Conservation (phyloP, 164 flowering plant species). For the Magnolia sinica region DNA sequence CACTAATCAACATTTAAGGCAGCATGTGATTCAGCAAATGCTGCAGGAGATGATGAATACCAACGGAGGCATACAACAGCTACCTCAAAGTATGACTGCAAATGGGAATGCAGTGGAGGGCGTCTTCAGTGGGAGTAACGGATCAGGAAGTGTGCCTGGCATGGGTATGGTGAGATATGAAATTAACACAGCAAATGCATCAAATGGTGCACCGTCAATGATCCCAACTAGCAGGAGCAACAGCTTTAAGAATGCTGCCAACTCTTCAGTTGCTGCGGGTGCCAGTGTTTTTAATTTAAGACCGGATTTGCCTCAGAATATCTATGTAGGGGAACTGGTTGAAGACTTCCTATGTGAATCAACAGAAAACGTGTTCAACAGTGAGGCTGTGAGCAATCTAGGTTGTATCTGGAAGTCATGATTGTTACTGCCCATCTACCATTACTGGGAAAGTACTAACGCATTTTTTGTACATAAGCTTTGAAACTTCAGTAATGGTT, state of each 20-base stretch:
- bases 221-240: conserved; percentile 8
- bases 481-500: conserved; percentile 12
- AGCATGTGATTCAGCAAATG: conserved; percentile 74
- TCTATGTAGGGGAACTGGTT: conserved; percentile 52
- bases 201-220: not conserved
- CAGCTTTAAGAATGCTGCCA: conserved; percentile 13
- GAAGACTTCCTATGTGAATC: conserved; percentile 58
- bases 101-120: conserved; percentile 4
- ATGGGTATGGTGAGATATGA: not conserved
- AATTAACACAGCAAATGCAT: not conserved
- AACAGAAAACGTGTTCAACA: conserved; percentile 49
- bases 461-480: conserved; percentile 36
- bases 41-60: conserved; percentile 62
- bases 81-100: not conserved
- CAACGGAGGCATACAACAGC: conserved; percentile 20
- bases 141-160: not conserved
- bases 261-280: conserved; percentile 14
- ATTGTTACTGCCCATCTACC: conserved; percentile 17
- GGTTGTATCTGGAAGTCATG: conserved; percentile 63
- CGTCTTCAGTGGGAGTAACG: not conserved
- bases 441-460: conserved; percentile 1
- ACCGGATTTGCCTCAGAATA: conserved; percentile 45
- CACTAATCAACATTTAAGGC: conserved; percentile 56
- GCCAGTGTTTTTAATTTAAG: conserved; percentile 31
- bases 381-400: conserved; percentile 50